Conservation (phyloP, 2,329 filamentous ascomycete species). For the Ceratocystis papillata region DNA sequence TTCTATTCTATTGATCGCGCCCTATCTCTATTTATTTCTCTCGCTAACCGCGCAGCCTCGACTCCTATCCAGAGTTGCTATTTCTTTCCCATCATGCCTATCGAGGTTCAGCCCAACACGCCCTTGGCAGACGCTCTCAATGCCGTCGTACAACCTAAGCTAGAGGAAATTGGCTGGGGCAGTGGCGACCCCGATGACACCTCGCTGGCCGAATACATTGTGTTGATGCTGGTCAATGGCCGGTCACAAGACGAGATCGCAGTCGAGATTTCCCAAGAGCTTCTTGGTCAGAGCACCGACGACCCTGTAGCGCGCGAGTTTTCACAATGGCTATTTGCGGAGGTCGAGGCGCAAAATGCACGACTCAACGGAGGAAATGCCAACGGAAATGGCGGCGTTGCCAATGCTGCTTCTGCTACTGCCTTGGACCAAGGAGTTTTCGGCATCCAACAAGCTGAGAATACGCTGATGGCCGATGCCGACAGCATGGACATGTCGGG, state of each 20-base stretch:
- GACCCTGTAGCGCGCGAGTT: slow-evolving; percentile 76
- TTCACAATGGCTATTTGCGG: slow-evolving; percentile 84
- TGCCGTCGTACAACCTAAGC: slow-evolving; percentile 73
- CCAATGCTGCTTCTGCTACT: background rate
- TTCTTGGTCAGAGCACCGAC: slow-evolving; percentile 70
- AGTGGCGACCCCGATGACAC: slow-evolving; percentile 65
- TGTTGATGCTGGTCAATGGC: slow-evolving; percentile 92
- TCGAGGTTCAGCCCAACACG: slow-evolving; percentile 65
- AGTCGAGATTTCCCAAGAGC: slow-evolving; percentile 73
- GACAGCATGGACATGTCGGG: slow-evolving; percentile 23
- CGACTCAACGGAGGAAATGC: slow-evolving; percentile 43
- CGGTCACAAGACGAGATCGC: slow-evolving; percentile 87
- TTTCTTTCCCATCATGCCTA: slow-evolving; percentile 50
- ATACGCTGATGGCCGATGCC: background rate
- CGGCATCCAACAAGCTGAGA: background rate
- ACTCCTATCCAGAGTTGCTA: slow-evolving; percentile 18
- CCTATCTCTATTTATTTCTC: too few relatives aligned
- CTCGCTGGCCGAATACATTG: slow-evolving; percentile 87
- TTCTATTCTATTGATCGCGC: background rate
- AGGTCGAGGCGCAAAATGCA: slow-evolving; percentile 58
- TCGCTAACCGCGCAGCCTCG: background rate
- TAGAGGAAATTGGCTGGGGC: slow-evolving; percentile 88
- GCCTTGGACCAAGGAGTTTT: slow-evolving; percentile 2
- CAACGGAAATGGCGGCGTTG: background rate
- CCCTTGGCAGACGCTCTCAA: slow-evolving; percentile 77